A percentile compares a stretch with the other conserved stretches of the same genome.
phyloP scores from a whole-genome alignment of 1,139 yeast species.

The Geotrichum restrictum region DNA sequence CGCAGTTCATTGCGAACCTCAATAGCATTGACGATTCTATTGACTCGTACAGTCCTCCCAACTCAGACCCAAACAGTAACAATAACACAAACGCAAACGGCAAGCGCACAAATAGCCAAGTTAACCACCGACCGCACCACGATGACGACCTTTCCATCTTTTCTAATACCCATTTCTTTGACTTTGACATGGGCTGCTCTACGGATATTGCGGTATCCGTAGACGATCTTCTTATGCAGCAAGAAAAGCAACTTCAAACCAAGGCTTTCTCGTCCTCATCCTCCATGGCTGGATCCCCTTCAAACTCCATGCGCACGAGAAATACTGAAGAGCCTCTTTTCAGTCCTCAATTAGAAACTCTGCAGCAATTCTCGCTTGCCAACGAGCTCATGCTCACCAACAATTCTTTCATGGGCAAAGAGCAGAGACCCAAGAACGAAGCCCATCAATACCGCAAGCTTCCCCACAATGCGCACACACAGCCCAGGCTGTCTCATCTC shows the following conservation, averaged over 20 bases:
- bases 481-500: constrained; percentile 16
- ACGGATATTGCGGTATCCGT: constrained; percentile 43
- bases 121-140: constrained; percentile 2
- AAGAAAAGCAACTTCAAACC: constrained; percentile 38
- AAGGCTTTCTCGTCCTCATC: constrained; percentile 5
- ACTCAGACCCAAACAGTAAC: constrained; percentile 4
- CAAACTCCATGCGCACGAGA: constrained; percentile 18
- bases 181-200: constrained; percentile 44
- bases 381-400: constrained; percentile 5
- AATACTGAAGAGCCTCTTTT: constrained; percentile 6
- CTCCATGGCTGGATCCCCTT: not conserved
- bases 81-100: constrained; percentile 4
- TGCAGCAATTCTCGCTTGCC: constrained; percentile 31
- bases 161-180: constrained; percentile 44
- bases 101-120: not conserved
- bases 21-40: constrained; percentile 35
- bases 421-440: not conserved
- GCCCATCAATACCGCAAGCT: not conserved
- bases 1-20: constrained; percentile 36
- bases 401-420: not conserved
- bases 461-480: constrained; percentile 3
- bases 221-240: constrained; percentile 42
- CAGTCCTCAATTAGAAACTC: constrained; percentile 4
- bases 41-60: constrained; percentile 23
- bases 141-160: constrained; percentile 43